Evolutionary conservation across 306 rosid genomes (phyloP).

Genomic region (Quercus alba): DNA sequence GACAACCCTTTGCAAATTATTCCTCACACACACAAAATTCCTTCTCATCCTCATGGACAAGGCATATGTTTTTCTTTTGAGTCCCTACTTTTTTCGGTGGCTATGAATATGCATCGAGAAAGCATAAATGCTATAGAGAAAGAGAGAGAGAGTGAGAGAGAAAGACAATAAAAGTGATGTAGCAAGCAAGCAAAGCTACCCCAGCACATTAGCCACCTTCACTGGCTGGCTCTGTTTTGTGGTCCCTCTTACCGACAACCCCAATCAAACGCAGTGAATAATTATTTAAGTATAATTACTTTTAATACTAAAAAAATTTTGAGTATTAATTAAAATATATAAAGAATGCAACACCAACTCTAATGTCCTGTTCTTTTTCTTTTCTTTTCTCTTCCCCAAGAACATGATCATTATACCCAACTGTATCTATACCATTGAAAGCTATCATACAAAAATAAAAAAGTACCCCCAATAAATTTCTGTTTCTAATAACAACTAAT

Average conservation of each 20-base stretch:
- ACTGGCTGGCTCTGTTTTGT: slow-evolving; percentile 6
- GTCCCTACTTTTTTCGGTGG: neutral
- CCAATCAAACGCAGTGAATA: slow-evolving; percentile 1
- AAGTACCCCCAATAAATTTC: slow-evolving; percentile 47
- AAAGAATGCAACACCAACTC: neutral
- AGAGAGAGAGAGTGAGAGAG: neutral
- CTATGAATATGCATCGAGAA: neutral
- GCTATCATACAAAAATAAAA: slow-evolving; percentile 30
- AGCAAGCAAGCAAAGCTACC: slow-evolving; percentile 23
- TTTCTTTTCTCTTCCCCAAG: neutral
- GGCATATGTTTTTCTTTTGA: neutral
- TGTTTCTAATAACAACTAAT: slow-evolving; percentile 27
- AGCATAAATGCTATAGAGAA: neutral
- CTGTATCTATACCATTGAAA: slow-evolving; percentile 35
- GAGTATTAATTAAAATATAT: neutral
- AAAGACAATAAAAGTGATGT: neutral
- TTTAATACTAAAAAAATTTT: neutral
- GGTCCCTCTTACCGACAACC: slow-evolving; percentile 36
- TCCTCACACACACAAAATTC: neutral
- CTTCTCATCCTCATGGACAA: neutral
- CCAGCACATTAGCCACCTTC: slow-evolving; percentile 15
- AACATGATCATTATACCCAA: slow-evolving; percentile 28
- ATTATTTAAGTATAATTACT: no score
- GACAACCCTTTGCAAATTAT: neutral
- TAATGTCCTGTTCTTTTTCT: neutral